Base-by-base conservation (phyloP, 805 yeast species). In the Zygoascus ofunaensis region DNA sequence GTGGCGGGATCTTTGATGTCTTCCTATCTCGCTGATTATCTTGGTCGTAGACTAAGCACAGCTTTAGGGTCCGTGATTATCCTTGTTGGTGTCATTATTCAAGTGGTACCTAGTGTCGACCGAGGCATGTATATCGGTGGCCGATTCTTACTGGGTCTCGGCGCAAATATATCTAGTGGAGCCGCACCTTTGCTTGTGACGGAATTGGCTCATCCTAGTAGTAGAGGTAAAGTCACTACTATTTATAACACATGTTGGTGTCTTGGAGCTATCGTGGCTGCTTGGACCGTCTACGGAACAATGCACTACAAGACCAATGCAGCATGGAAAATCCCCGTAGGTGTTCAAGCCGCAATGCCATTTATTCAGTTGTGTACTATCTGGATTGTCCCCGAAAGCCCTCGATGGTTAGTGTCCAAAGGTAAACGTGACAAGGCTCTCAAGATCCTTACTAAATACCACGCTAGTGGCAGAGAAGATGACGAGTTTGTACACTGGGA, bases 121-220 rank as follows among this genome's bases (percentile, higher is more conserved):
- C 77, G 50, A 84, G 83, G 42, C 86, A 80, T 46, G 59, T 78
- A 84, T 48, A 75, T 82, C 43, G 63, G 79, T 50, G 89, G 84
- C 24, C 74, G 92, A 66, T 76, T 80, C 38, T 57, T 78, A 18
- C 72, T 82, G 18, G 87, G 92, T 51, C 53, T 81, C 42, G 92
- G 89, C 54, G 80, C 89, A 49, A 61, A 82, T 58, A 76, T 77
- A 58, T 78, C 87, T 14, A 77, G 86, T 18, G 79, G 86, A 28
- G 79, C 81, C 49, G 51, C 46, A n/a, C 92, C 92, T 14, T 79
- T 80, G 47, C 81, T 84, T 76, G 85, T 80, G 58, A 71, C 89
- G 1, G 94, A 83, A 63, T 71, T 77, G 62, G 73, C 86, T 34
- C 74, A 73, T 46, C 73, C 85, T 10, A 74, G 72, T 47, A 71